Evolutionary conservation across 306 rosid species (phyloP), one percentile per base, ranked within the genome.

Genomic region (Casuarina glauca): DNA sequence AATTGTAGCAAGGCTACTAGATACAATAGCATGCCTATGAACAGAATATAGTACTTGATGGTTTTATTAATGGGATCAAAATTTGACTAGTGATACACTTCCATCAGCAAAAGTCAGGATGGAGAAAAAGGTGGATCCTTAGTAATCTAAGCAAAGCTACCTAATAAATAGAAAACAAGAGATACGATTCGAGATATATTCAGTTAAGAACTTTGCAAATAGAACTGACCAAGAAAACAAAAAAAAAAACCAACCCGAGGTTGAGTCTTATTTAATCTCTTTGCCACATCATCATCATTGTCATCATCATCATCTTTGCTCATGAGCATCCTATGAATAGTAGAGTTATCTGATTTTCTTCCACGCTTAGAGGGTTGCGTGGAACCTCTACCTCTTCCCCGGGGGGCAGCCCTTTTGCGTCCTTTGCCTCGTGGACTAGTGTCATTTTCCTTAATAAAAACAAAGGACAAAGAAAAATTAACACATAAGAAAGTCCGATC

Each of bases 331-430:
- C 86, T 87, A 36, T 88, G 89, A 79, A 86, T 42, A 26, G 96
- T 78, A 70, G 97, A 76, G 78, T 72, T 91, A 72, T 86, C 90
- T 16, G 97, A 78, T 78, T 82, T 90, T 80, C 81, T 91, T 76
- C 97, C 97, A 15, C 97, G 89, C 79, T 95, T 95, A 58, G 98
- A 86, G 45, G 93, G 46, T 78, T 89, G 90, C 13, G 87, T 57
- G 72, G 96, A 79, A 76, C 91, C 99, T 85, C 91, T 88, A 69
- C 97, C 97, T 88, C 96, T 89, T 77, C 97, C 97, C 82, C 85
- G 88, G 69, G 97, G 77, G 82, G 96, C 93, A 82, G 90, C 89
- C 84, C 97, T 91, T 79, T 95, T 95, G 48, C 82, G 86, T 80
- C 94, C 88, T 83, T 70, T 86, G 49, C 85, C 87, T 39, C 49